Evolutionary conservation across 805 yeast genomes (phyloP).

Genomic region (Myxozyma udenii): DNA sequence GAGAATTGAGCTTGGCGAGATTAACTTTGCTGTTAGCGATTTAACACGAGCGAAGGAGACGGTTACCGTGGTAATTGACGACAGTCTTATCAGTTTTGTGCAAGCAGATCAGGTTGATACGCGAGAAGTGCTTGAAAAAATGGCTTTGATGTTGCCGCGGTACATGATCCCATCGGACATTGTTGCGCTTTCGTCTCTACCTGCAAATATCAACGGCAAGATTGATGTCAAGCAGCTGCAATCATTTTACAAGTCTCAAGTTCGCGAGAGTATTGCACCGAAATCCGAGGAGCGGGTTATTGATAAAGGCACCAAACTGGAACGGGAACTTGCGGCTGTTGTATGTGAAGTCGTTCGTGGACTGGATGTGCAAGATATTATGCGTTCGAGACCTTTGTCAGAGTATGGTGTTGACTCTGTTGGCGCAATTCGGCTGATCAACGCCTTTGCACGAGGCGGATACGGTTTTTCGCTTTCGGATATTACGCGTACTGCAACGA

Average conservation of each 20-base stretch:
- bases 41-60: slow-evolving; percentile 16
- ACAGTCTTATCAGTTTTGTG: slow-evolving; percentile 4
- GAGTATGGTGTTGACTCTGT: slow-evolving; percentile 33
- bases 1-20: slow-evolving; percentile 35
- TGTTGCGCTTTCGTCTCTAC: slow-evolving; percentile 14
- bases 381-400: too few species aligned
- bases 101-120: background rate
- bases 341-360: slow-evolving; percentile 3
- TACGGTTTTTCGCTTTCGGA: slow-evolving; percentile 7
- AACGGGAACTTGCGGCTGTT: slow-evolving; percentile 9
- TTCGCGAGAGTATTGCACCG: too few species aligned
- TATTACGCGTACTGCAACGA: slow-evolving; percentile 8
- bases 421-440: slow-evolving; percentile 18
- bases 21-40: slow-evolving; percentile 18
- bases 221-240: slow-evolving; percentile 8
- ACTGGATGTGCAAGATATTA: background rate
- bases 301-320: slow-evolving; percentile 1
- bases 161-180: slow-evolving; percentile 32
- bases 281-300: background rate
- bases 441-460: slow-evolving; percentile 5
- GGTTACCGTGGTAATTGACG: slow-evolving; percentile 11
- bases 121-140: background rate
- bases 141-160: slow-evolving; percentile 16
- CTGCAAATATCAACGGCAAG: slow-evolving; percentile 29
- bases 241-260: too few species aligned